phyloP scores from a whole-genome alignment of 768 basidiomycete species.

The Trametes cubensis region DNA sequence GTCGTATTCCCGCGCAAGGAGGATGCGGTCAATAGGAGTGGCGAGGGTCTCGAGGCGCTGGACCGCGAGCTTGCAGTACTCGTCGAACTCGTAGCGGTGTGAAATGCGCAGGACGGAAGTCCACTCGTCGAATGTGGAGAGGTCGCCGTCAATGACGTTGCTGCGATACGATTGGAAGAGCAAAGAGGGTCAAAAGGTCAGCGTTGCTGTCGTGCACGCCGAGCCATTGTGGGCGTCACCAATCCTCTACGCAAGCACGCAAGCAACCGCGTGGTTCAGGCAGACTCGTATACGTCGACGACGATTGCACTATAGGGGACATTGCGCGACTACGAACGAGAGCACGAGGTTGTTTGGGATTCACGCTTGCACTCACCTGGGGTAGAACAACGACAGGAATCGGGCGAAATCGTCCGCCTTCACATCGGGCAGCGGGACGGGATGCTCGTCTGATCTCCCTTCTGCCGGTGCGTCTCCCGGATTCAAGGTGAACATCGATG shows the following conservation, averaged over 20 bases:
- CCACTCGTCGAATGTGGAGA: slow-evolving; percentile 37
- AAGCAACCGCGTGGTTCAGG: too few species aligned
- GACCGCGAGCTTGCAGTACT: slow-evolving; percentile 35
- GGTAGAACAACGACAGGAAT: slow-evolving; percentile 27
- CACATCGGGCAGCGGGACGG: slow-evolving; percentile 19
- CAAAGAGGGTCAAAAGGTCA: background rate
- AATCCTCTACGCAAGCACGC: too few species aligned
- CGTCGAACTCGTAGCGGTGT: slow-evolving; percentile 33
- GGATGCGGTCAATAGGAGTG: slow-evolving; percentile 26
- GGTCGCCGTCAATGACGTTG: slow-evolving; percentile 30
- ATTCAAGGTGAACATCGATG: slow-evolving; percentile 23
- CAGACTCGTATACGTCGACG: too few species aligned
- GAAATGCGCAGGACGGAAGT: slow-evolving; percentile 37
- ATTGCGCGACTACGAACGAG: background rate
- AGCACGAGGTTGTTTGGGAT: slow-evolving; percentile 4
- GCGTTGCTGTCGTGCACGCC: background rate
- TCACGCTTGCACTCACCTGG: slow-evolving; percentile 22
- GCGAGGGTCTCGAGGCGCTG: slow-evolving; percentile 29
- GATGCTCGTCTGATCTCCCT: slow-evolving; percentile 22
- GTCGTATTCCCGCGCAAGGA: slow-evolving; percentile 23
- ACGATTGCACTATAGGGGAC: background rate
- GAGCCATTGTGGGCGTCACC: too few species aligned
- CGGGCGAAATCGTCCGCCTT: slow-evolving; percentile 25
- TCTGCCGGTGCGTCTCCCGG: slow-evolving; percentile 13
- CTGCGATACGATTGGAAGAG: slow-evolving; percentile 18